Conservation (phyloP, 2,329 filamentous ascomycete genomes). For the Penicillium rolfsii region DNA sequence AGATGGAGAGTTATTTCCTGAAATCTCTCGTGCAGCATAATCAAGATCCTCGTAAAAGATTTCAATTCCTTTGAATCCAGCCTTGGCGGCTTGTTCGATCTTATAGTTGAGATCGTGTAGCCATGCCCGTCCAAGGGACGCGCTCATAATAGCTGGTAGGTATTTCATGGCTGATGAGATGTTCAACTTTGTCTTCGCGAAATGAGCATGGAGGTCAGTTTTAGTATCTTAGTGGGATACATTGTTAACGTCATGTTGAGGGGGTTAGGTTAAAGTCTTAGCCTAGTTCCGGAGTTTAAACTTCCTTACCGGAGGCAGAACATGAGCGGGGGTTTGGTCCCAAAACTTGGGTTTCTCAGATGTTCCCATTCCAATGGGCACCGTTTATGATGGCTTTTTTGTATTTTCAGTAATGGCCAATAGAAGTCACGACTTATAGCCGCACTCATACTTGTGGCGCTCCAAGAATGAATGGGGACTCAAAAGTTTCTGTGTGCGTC, state of each 20-base stretch:
- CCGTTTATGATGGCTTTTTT: too few species aligned
- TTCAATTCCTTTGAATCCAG: conserved; percentile 72
- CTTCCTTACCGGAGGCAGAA: neutral
- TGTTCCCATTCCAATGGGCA: neutral
- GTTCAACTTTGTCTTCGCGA: too few species aligned
- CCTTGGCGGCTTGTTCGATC: conserved; percentile 64
- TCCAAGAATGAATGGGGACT: too few species aligned
- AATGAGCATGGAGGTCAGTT: neutral
- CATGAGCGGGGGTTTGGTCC: neutral
- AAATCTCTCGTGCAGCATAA: conserved; percentile 58
- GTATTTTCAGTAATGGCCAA: neutral
- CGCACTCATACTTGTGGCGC: neutral
- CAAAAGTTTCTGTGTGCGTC: too few species aligned
- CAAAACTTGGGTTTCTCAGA: neutral
- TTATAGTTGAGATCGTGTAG: conserved; percentile 69
- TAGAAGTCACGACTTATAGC: neutral
- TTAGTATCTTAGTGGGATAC: neutral
- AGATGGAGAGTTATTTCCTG: conserved; percentile 47
- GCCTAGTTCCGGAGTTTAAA: neutral
- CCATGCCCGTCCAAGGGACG: conserved; percentile 70
- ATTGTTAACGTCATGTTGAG: neutral
- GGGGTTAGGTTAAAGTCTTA: conserved; percentile 3
- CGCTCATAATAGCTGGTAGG: conserved; percentile 26
- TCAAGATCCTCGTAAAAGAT: conserved; percentile 77
- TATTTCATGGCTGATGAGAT: conserved; percentile 12